These are phyloP conservation scores for Colletotrichum sp. DNA, from an alignment of 2,329 filamentous ascomycete species.

Conservation along the genomic window DNA sequence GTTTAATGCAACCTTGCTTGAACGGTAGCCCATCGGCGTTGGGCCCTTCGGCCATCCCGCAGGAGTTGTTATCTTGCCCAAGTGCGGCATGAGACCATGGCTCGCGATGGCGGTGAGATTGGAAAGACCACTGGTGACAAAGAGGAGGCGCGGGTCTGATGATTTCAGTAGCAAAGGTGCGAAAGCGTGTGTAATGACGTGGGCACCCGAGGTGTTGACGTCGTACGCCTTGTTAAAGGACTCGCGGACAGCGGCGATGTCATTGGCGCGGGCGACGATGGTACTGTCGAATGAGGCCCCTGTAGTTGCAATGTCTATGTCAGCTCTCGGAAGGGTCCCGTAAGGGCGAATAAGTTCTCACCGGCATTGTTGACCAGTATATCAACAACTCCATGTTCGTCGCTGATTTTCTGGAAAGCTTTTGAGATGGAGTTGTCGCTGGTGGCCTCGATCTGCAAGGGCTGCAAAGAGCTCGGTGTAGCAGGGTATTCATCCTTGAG, in stretches of 20 bases:
- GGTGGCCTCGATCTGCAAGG: constrained; percentile 57
- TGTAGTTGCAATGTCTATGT: background rate
- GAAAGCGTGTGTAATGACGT: constrained; percentile 39
- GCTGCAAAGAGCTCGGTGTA: constrained; percentile 44
- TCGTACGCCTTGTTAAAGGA: constrained; percentile 52
- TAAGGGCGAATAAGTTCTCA: background rate
- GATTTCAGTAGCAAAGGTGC: constrained; percentile 40
- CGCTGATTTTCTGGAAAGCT: constrained; percentile 29
- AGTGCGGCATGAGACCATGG: constrained; percentile 15
- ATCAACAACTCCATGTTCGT: constrained; percentile 32
- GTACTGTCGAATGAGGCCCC: constrained; percentile 31
- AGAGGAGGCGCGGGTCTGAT: constrained; percentile 47
- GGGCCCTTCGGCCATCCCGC: constrained; percentile 50
- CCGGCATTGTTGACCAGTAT: constrained; percentile 38
- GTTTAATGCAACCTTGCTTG: constrained; percentile 48
- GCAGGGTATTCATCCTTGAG: constrained; percentile 44
- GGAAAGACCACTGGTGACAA: constrained; percentile 49
- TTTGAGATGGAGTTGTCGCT: constrained; percentile 49
- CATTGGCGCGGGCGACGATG: constrained; percentile 36
- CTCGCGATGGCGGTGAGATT: constrained; percentile 33
- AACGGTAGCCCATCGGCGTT: constrained; percentile 36
- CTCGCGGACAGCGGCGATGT: constrained; percentile 34
- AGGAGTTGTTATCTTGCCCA: constrained; percentile 41
- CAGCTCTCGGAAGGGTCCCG: constrained; percentile 13
- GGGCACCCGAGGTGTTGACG: constrained; percentile 53